These are phyloP conservation scores for Prunus yedoensis DNA, from an alignment of 331 rosid genomes.

Conservation along the genomic window DNA sequence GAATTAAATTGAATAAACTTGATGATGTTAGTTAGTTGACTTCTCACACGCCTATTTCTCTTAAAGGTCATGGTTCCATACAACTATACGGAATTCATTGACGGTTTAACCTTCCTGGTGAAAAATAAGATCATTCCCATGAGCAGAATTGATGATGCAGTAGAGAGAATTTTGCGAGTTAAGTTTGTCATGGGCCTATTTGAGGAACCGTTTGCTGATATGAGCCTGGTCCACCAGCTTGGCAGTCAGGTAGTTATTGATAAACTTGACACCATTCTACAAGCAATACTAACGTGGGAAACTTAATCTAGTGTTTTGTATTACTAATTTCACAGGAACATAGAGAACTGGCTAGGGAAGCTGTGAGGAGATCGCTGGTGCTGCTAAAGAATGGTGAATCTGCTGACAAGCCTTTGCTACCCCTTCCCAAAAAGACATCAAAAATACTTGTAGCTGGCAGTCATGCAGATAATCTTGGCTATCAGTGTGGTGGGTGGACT, in stretches of 20 bases:
- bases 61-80: conserved; percentile 64
- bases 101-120: conserved; percentile 51
- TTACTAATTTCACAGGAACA: conserved; percentile 41
- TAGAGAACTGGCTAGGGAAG: conserved; percentile 54
- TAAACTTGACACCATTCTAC: neutral
- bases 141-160: conserved; percentile 76
- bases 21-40: neutral
- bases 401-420: conserved; percentile 44
- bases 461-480: conserved; percentile 74
- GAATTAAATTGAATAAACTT: conserved; percentile 5
- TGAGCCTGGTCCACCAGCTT: conserved; percentile 49
- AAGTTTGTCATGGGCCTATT: conserved; percentile 74
- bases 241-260: conserved; percentile 52
- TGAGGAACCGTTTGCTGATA: conserved; percentile 63
- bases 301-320: neutral
- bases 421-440: conserved; percentile 54
- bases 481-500: conserved; percentile 83
- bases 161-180: conserved; percentile 59
- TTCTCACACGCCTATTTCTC: conserved; percentile 19
- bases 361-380: conserved; percentile 64
- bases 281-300: neutral
- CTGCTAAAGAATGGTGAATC: conserved; percentile 56
- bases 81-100: conserved; percentile 53
- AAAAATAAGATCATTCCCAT: conserved; percentile 50
- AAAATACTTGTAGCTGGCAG: conserved; percentile 71